Evolutionary conservation across 139 green algal species (phyloP).

Genomic region (Spirogloea muscicola): DNA sequence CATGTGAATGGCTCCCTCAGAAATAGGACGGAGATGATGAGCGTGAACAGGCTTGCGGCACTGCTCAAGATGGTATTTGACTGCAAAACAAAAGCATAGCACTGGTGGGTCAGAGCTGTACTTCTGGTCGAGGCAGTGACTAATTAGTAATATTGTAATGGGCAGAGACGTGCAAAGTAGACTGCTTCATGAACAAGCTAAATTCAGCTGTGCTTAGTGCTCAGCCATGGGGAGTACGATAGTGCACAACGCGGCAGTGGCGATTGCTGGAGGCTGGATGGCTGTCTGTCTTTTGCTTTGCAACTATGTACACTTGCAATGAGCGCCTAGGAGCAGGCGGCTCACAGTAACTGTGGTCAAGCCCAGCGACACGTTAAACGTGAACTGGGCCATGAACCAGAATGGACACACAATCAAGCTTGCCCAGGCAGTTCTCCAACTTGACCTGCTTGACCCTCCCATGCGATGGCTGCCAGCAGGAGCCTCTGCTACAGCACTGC

Average conservation of each 20-base stretch:
- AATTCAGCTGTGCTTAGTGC: too few species aligned
- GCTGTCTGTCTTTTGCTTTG: too few species aligned
- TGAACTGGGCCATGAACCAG: conserved; percentile 87
- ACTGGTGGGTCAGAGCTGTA: too few species aligned
- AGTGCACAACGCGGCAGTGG: too few species aligned
- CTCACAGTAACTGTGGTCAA: conserved; percentile 78
- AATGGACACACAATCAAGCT: conserved; percentile 64
- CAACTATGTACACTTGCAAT: background rate
- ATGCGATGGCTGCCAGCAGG: background rate
- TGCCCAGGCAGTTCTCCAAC: background rate
- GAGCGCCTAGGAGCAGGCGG: background rate
- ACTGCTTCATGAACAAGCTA: too few species aligned
- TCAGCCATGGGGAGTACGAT: too few species aligned
- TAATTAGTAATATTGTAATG: too few species aligned
- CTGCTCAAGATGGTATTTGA: conserved; percentile 91
- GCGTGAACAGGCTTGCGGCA: conserved; percentile 86
- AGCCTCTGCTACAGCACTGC: too few species aligned
- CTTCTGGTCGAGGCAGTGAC: too few species aligned
- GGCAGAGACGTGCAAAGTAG: too few species aligned
- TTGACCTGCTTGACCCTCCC: too few species aligned
- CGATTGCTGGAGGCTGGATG: too few species aligned
- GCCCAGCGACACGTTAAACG: conserved; percentile 81
- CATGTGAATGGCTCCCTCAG: conserved; percentile 58
- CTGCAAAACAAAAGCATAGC: conserved; percentile 19
- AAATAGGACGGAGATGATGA: conserved; percentile 59